Conservation (phyloP, 306 rosid genomes). For the Glycyrrhiza uralensis region DNA sequence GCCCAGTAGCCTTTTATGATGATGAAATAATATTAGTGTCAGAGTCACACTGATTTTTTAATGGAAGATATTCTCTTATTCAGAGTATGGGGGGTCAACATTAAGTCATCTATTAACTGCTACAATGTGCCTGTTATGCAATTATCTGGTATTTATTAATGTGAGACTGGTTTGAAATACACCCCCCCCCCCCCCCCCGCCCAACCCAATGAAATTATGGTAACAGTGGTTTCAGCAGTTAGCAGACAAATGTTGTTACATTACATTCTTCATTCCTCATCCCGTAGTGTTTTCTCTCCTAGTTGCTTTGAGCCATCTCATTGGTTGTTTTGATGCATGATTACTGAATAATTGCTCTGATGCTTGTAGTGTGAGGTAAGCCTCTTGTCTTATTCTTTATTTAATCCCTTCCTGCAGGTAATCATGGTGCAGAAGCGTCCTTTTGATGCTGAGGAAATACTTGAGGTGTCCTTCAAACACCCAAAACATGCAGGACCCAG, state of each 20-base stretch:
- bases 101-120: background rate
- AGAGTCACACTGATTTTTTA: conserved; percentile 7
- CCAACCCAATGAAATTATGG: background rate
- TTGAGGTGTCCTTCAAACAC: conserved; percentile 63
- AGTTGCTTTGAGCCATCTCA: background rate
- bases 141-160: too few species aligned
- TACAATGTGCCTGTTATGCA: background rate
- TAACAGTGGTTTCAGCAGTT: background rate
- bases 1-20: background rate
- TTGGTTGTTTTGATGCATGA: conserved; percentile 15
- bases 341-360: background rate
- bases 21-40: background rate
- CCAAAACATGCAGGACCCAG: conserved; percentile 58
- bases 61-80: background rate
- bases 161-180: too few species aligned
- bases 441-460: conserved; percentile 61
- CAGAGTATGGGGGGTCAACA: background rate
- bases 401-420: conserved; percentile 38
- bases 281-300: background rate
- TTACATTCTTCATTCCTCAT: background rate
- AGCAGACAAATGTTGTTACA: background rate
- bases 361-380: background rate
- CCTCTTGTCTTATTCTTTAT: conserved; percentile 4
- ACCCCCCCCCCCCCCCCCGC: too few species aligned
- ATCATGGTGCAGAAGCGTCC: conserved; percentile 89